These are phyloP conservation scores for Cladosporium sp. DNA, from an alignment of 2,329 filamentous ascomycete species.

Conservation along the genomic window DNA sequence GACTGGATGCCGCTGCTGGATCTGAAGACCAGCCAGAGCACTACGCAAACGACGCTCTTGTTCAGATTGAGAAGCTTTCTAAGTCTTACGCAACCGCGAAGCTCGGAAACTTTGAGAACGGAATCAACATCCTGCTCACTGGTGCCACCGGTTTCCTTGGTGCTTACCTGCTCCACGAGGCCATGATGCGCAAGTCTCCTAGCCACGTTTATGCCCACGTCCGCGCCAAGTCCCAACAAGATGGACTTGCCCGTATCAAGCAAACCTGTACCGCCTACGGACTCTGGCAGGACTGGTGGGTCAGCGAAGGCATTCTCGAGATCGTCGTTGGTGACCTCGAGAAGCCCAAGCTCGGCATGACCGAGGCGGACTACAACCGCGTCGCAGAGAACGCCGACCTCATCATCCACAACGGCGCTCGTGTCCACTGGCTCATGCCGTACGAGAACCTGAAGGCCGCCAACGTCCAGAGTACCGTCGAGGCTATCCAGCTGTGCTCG, in stretches of 20 bases:
- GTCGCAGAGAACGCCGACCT: constrained; percentile 64
- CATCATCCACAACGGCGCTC: constrained; percentile 74
- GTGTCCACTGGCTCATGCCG: constrained; percentile 72
- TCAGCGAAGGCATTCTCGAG: constrained; percentile 51
- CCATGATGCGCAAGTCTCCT: constrained; percentile 56
- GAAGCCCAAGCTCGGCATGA: constrained; percentile 69
- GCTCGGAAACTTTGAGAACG: constrained; percentile 24
- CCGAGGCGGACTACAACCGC: constrained; percentile 59
- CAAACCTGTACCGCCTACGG: constrained; percentile 71
- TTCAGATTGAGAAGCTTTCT: constrained; percentile 47
- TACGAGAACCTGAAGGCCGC: constrained; percentile 68
- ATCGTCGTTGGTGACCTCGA: constrained; percentile 71
- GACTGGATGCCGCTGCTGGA: constrained; percentile 43
- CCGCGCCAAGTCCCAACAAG: constrained; percentile 59
- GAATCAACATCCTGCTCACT: constrained; percentile 65
- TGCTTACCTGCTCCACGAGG: constrained; percentile 70
- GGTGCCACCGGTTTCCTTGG: constrained; percentile 90
- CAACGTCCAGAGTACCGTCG: constrained; percentile 80
- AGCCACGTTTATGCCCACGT: constrained; percentile 70
- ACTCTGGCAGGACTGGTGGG: constrained; percentile 71
- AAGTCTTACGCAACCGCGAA: constrained; percentile 21
- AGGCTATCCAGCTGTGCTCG: constrained; percentile 71
- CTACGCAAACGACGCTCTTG: constrained; percentile 51
- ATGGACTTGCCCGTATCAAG: constrained; percentile 61
- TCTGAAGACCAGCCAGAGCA: constrained; percentile 48